Conservation (phyloP, 768 basidiomycete species). For the button mushroom (Agaricus bisporus) region DNA sequence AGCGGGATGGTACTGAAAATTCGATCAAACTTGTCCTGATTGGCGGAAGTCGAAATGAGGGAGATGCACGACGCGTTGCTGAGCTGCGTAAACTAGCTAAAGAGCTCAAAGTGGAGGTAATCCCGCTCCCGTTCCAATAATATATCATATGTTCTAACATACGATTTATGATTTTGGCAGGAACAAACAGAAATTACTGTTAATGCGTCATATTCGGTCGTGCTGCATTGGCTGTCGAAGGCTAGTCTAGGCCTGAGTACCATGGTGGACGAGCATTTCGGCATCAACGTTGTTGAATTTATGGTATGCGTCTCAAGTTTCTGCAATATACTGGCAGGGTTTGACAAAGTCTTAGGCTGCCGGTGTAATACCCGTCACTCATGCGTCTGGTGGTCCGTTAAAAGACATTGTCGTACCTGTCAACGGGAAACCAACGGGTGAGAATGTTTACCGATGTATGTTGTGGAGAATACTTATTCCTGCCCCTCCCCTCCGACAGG, state of each 20-base stretch:
- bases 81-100: conserved; percentile 50
- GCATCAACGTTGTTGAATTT: conserved; percentile 96
- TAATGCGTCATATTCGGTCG: conserved; percentile 71
- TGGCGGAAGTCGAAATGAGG: conserved; percentile 79
- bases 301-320: conserved; percentile 56
- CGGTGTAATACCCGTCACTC: conserved; percentile 85
- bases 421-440: conserved; percentile 64
- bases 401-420: conserved; percentile 87
- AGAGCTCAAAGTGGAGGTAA: conserved; percentile 60
- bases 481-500: conserved; percentile 34
- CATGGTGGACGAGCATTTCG: conserved; percentile 98
- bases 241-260: conserved; percentile 88
- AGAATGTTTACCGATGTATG: conserved; percentile 4
- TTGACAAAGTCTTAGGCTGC: conserved; percentile 62
- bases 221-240: conserved; percentile 64
- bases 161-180: conserved; percentile 32
- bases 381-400: conserved; percentile 89
- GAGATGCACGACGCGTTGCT: conserved; percentile 66
- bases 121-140: neutral
- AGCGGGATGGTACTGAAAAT: conserved; percentile 13
- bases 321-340: neutral
- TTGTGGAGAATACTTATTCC: neutral
- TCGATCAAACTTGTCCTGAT: conserved; percentile 64
- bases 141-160: neutral
- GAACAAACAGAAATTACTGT: conserved; percentile 69